Evolutionary conservation across 768 basidiomycete genomes (phyloP).

Genomic region (Thelephora aurantiotincta): DNA sequence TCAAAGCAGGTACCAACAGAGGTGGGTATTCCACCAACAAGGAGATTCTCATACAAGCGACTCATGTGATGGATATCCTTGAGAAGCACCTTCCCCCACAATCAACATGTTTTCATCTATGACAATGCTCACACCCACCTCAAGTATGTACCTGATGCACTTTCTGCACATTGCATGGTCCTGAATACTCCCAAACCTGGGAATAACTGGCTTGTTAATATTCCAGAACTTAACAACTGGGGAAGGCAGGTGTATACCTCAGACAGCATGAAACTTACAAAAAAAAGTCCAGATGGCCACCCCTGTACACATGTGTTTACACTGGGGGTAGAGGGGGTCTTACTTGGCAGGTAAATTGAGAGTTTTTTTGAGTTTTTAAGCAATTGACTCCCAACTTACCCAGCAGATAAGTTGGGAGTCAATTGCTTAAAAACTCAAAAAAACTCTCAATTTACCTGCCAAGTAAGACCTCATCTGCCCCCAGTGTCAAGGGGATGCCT

Average conservation of each 20-base stretch:
- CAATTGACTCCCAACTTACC: no score
- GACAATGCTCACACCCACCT: slow-evolving; percentile 17
- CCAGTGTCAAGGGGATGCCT: slow-evolving; percentile 24
- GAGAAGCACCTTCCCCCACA: slow-evolving; percentile 6
- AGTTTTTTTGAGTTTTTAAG: no score
- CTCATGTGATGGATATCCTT: slow-evolving; percentile 12
- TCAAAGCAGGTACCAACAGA: slow-evolving; percentile 11
- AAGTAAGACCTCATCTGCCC: no score
- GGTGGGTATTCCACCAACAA: slow-evolving; percentile 15
- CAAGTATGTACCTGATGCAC: slow-evolving; percentile 11
- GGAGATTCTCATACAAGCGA: slow-evolving; percentile 12
- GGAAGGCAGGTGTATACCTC: slow-evolving; percentile 7
- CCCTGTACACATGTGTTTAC: slow-evolving; percentile 13
- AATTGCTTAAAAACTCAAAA: no score
- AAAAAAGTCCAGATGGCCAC: slow-evolving; percentile 19
- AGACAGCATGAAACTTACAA: slow-evolving; percentile 8
- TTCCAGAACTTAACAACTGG: not conserved
- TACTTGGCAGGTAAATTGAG: no score
- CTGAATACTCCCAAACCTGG: slow-evolving; percentile 8
- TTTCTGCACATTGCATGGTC: slow-evolving; percentile 16
- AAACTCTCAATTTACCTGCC: no score
- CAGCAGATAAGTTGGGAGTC: no score
- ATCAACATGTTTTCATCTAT: slow-evolving; percentile 12
- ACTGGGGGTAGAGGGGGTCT: no score
- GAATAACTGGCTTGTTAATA: slow-evolving; percentile 1